phyloP scores from a whole-genome alignment of 2,329 filamentous ascomycete genomes.

The Ploettnerulaceae sp. region DNA sequence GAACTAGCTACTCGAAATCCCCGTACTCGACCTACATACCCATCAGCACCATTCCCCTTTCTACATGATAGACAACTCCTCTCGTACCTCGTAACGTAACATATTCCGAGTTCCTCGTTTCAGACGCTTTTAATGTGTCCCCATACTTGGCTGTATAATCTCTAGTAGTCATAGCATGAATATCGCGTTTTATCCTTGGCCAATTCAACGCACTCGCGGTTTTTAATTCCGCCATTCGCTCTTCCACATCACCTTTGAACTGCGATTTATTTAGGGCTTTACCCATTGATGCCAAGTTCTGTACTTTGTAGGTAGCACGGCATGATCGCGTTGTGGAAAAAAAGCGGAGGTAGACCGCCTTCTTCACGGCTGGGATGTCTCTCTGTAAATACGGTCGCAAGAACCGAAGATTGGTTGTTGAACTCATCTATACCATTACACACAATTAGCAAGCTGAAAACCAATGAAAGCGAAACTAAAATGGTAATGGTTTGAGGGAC shows the following conservation, averaged over 20 bases:
- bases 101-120: constrained; percentile 22
- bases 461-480: constrained; percentile 6
- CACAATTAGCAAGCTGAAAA: constrained; percentile 12
- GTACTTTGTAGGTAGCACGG: too few species aligned
- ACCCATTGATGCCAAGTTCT: background rate
- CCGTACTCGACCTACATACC: constrained; percentile 62
- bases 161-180: constrained; percentile 33
- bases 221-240: constrained; percentile 50
- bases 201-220: constrained; percentile 48
- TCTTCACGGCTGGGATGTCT: constrained; percentile 35
- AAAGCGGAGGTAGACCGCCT: constrained; percentile 43
- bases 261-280: background rate
- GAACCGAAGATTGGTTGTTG: constrained; percentile 42
- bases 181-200: constrained; percentile 43
- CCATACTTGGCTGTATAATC: constrained; percentile 33
- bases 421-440: constrained; percentile 40
- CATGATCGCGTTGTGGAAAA: constrained; percentile 35
- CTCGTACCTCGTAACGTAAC: constrained; percentile 29
- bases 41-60: constrained; percentile 17
- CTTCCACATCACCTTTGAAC: constrained; percentile 32
- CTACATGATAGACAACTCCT: background rate
- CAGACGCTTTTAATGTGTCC: constrained; percentile 32
- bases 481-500: constrained; percentile 11
- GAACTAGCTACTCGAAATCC: constrained; percentile 67
- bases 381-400: constrained; percentile 51